Evolutionary conservation across 164 flowering plant genomes (phyloP).

Genomic region (Vitis amurensis): DNA sequence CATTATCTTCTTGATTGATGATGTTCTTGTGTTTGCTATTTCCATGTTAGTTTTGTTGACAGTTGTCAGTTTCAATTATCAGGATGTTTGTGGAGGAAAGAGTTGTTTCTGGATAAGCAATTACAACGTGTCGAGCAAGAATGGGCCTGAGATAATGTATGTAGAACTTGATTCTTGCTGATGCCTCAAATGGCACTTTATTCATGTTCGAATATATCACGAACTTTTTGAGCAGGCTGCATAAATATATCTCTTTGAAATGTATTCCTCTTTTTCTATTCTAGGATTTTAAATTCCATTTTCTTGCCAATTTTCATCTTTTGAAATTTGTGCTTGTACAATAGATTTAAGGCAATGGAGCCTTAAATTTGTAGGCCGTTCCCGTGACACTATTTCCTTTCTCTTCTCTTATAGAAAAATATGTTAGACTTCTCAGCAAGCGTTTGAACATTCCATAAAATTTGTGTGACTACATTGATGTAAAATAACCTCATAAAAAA

Average conservation of each 20-base stretch:
- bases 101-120: conserved; percentile 79
- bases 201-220: background rate
- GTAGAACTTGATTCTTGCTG: conserved; percentile 18
- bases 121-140: conserved; percentile 37
- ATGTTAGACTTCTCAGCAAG: too few species aligned
- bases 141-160: conserved; percentile 72
- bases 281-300: too few species aligned
- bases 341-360: too few species aligned
- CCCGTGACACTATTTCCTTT: too few species aligned
- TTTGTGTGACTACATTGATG: too few species aligned
- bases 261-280: background rate
- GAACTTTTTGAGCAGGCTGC: background rate
- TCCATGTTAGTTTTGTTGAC: conserved; percentile 5
- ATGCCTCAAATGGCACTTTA: background rate
- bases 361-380: too few species aligned
- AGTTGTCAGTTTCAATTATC: conserved; percentile 19
- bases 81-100: conserved; percentile 77
- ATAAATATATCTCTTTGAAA: background rate
- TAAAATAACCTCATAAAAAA: too few species aligned
- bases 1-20: background rate
- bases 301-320: background rate
- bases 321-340: background rate
- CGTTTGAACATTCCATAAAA: too few species aligned
- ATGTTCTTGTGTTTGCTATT: background rate
- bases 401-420: too few species aligned